Conservation (phyloP, 306 rosid genomes). For the Dryas octopetala region DNA sequence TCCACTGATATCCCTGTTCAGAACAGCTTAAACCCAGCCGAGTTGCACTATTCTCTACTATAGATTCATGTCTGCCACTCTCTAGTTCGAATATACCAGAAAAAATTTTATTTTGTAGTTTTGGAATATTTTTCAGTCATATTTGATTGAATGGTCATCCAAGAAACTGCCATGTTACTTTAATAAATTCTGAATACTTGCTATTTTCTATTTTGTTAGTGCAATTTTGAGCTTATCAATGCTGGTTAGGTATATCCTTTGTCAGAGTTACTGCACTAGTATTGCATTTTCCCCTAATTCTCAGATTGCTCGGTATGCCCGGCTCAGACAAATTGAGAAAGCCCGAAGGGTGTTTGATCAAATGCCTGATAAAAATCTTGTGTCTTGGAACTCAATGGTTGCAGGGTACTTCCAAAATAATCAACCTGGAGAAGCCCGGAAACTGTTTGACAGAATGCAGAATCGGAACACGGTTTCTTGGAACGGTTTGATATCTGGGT, state of each 20-base stretch:
- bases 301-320: constrained; percentile 27
- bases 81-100: no score
- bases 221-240: background rate
- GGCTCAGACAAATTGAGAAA: constrained; percentile 33
- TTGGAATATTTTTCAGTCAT: no score
- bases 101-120: no score
- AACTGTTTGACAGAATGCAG: constrained; percentile 47
- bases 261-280: background rate
- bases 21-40: no score
- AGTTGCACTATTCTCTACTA: no score
- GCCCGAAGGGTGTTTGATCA: constrained; percentile 55
- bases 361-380: constrained; percentile 36
- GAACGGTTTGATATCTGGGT: constrained; percentile 32
- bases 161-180: no score
- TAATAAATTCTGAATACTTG: no score
- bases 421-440: constrained; percentile 39
- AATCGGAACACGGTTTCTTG: constrained; percentile 44
- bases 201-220: background rate
- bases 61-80: no score
- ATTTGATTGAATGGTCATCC: no score
- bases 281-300: background rate
- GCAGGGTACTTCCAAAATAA: constrained; percentile 47
- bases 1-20: no score
- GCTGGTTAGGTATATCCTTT: background rate
- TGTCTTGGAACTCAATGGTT: constrained; percentile 54